Evolutionary conservation across 768 basidiomycete species (phyloP).

Genomic region (Cubamyces sp.): DNA sequence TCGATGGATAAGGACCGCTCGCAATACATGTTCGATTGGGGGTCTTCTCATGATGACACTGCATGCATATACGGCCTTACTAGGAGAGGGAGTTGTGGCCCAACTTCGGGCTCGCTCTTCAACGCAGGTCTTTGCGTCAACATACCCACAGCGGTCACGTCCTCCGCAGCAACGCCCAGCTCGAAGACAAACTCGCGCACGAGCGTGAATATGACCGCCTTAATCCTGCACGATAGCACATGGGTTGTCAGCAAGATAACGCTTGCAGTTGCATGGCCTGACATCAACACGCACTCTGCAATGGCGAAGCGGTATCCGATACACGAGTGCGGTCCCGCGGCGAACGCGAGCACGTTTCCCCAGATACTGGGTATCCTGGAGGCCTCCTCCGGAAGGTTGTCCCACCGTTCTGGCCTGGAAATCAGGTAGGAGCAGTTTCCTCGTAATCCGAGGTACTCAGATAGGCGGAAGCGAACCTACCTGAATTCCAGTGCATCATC

Average conservation of each 20-base stretch:
- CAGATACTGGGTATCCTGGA: conserved; percentile 56
- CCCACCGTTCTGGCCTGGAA: conserved; percentile 65
- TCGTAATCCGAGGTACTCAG: not conserved
- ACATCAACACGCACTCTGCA: conserved; percentile 47
- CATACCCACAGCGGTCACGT: conserved; percentile 24
- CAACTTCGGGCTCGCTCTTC: conserved; percentile 18
- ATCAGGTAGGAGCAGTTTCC: too few species aligned
- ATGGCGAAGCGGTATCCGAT: conserved; percentile 66
- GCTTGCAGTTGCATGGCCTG: too few species aligned
- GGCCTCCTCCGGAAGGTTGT: conserved; percentile 44
- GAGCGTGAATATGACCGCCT: conserved; percentile 37
- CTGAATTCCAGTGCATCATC: conserved; percentile 62
- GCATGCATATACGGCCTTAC: conserved; percentile 9
- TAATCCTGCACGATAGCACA: conserved; percentile 26
- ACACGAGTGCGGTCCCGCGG: conserved; percentile 61
- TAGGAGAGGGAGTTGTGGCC: conserved; percentile 30
- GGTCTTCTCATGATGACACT: too few species aligned
- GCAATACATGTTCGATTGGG: too few species aligned
- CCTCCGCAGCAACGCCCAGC: conserved; percentile 30
- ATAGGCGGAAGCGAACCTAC: conserved; percentile 34
- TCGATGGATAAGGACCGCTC: too few species aligned
- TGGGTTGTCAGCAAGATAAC: too few species aligned
- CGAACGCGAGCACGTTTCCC: conserved; percentile 59
- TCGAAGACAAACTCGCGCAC: conserved; percentile 37
- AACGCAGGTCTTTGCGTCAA: conserved; percentile 33